Evolutionary conservation across 768 basidiomycete genomes (phyloP).

Genomic region (Boletus pseudo-olivaceus): DNA sequence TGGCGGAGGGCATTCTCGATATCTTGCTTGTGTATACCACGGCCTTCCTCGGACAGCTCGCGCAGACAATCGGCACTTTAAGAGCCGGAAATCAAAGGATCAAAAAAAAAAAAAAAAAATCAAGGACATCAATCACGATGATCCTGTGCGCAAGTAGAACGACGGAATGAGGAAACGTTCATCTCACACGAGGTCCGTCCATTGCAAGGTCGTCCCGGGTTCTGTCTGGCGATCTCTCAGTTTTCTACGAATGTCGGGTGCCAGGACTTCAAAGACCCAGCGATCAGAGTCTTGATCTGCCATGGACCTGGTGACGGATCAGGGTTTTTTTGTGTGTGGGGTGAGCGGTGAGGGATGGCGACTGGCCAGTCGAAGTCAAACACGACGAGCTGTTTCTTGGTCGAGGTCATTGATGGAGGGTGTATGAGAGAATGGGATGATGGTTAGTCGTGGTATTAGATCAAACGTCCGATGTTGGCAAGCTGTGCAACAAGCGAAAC

Average conservation of each 20-base stretch:
- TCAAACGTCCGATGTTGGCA: neutral
- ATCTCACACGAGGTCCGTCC: conserved; percentile 92
- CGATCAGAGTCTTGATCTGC: conserved; percentile 96
- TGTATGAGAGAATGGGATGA: neutral
- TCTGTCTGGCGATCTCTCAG: conserved; percentile 47
- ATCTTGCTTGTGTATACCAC: conserved; percentile 66
- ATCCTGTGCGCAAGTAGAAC: neutral
- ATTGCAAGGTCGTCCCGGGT: conserved; percentile 63
- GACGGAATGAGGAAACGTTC: neutral
- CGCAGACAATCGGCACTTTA: conserved; percentile 65
- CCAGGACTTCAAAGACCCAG: conserved; percentile 88
- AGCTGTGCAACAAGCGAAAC: neutral
- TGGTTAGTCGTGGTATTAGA: neutral
- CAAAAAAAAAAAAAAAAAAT: no score
- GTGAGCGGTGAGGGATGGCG: neutral
- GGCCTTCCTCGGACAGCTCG: conserved; percentile 55
- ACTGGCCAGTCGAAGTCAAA: conserved; percentile 96
- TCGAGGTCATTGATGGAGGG: conserved; percentile 15
- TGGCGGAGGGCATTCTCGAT: conserved; percentile 74
- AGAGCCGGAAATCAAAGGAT: neutral
- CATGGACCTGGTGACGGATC: conserved; percentile 59
- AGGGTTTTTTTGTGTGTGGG: neutral
- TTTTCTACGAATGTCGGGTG: conserved; percentile 77
- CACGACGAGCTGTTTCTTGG: conserved; percentile 72
- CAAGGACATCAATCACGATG: neutral